phyloP scores from a whole-genome alignment of 2,329 filamentous ascomycete species.

The Paecilomyces variotii region DNA sequence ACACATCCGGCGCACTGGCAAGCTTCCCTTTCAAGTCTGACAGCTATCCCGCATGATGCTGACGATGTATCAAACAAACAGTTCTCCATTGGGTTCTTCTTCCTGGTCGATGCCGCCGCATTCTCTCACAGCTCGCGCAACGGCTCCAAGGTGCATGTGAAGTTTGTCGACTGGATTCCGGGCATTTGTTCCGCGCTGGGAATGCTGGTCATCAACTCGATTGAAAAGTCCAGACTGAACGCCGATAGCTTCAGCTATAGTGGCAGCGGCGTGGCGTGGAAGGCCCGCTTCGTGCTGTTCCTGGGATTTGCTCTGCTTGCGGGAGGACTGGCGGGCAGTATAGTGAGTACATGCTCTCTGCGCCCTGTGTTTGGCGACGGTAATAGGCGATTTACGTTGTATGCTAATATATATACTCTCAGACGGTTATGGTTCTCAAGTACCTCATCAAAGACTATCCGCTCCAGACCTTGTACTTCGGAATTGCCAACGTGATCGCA shows the following conservation, averaged over 20 bases:
- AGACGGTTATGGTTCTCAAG: conserved; percentile 60
- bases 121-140: conserved; percentile 57
- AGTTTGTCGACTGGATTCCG: conserved; percentile 65
- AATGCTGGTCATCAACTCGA: conserved; percentile 66
- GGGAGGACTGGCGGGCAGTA: conserved; percentile 58
- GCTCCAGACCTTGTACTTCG: conserved; percentile 58
- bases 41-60: neutral
- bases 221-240: conserved; percentile 58
- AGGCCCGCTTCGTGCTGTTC: conserved; percentile 60
- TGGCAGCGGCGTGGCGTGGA: conserved; percentile 62
- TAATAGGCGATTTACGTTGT: neutral
- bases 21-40: conserved; percentile 12
- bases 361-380: neutral
- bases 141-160: conserved; percentile 55
- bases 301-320: conserved; percentile 62
- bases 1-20: conserved; percentile 58
- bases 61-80: conserved; percentile 18
- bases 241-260: conserved; percentile 59
- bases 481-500: conserved; percentile 57
- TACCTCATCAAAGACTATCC: conserved; percentile 54
- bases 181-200: conserved; percentile 61
- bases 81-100: conserved; percentile 64
- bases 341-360: conserved; percentile 35
- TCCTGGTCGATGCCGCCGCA: conserved; percentile 58
- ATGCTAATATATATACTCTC: conserved; percentile 5